A percentile compares a stretch with the other conserved stretches of the same genome.
These are phyloP conservation scores for Pseudocercospora crystallina DNA, from an alignment of 2,329 filamentous ascomycete species.

Conservation along the genomic window DNA sequence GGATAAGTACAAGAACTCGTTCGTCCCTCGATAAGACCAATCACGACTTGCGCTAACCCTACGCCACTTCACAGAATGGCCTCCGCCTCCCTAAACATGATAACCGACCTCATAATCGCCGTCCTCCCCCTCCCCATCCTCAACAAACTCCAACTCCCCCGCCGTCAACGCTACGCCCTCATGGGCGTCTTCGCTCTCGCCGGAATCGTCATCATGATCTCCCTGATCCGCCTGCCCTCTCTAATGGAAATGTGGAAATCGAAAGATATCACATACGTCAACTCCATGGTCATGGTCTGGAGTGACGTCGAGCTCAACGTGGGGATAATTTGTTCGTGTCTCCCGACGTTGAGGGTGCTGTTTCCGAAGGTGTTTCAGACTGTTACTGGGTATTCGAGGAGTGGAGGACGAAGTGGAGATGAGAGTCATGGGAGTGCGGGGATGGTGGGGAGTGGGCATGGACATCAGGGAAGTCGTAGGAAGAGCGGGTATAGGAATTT, in stretches of 20 bases:
- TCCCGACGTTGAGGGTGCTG: constrained; percentile 37
- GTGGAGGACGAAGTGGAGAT: neutral
- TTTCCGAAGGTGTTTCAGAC: constrained; percentile 36
- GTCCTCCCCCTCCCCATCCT: constrained; percentile 36
- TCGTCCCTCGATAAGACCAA: neutral
- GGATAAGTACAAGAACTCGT: constrained; percentile 1
- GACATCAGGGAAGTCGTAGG: neutral
- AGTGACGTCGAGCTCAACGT: constrained; percentile 36
- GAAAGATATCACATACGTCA: constrained; percentile 30
- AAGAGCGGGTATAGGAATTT: neutral
- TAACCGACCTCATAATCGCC: constrained; percentile 38
- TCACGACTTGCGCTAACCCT: neutral
- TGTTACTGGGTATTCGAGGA: neutral
- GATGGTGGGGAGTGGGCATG: neutral
- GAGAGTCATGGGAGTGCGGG: neutral
- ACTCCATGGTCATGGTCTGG: constrained; percentile 36
- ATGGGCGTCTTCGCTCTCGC: constrained; percentile 38
- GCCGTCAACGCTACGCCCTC: constrained; percentile 33
- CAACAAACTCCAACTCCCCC: constrained; percentile 33
- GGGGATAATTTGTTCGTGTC: constrained; percentile 37
- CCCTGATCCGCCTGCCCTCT: constrained; percentile 33
- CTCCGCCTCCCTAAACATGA: constrained; percentile 37
- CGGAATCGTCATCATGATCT: constrained; percentile 33
- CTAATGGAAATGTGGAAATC: constrained; percentile 26
- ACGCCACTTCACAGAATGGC: constrained; percentile 29